Percentiles rank a stretch among this genome's conserved stretches.
phyloP scores from a whole-genome alignment of 495 filamentous ascomycete genomes.

The Penicillium coffeae region DNA sequence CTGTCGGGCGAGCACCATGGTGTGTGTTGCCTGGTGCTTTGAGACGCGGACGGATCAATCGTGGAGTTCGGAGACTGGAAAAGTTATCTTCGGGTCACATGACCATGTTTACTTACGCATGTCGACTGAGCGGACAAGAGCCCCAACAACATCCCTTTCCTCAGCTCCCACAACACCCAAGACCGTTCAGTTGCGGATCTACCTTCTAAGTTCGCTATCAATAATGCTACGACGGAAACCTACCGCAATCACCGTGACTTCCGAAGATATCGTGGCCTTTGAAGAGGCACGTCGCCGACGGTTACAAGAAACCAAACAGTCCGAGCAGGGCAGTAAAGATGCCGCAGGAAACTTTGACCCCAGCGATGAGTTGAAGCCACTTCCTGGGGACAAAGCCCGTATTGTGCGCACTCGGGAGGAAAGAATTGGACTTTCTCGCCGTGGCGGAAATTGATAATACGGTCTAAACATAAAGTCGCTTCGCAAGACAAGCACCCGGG shows the following conservation, averaged over 20 bases:
- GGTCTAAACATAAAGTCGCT: neutral
- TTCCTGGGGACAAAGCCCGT: slow-evolving; percentile 50
- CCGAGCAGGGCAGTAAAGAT: slow-evolving; percentile 15
- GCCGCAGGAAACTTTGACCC: slow-evolving; percentile 43
- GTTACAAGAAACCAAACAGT: slow-evolving; percentile 23
- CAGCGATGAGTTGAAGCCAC: slow-evolving; percentile 55
- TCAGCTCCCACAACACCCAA: neutral
- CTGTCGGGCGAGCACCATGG: slow-evolving; percentile 34
- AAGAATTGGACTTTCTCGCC: slow-evolving; percentile 41
- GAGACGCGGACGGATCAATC: neutral
- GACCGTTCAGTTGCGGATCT: neutral
- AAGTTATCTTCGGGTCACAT: too few relatives aligned
- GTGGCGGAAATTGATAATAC: slow-evolving; percentile 14
- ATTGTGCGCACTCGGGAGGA: slow-evolving; percentile 49
- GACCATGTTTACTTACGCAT: too few relatives aligned
- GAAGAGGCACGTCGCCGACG: slow-evolving; percentile 55
- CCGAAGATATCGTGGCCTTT: slow-evolving; percentile 73
- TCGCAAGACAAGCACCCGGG: neutral
- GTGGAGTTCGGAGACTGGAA: neutral
- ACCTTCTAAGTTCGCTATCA: too few relatives aligned
- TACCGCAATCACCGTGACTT: slow-evolving; percentile 71
- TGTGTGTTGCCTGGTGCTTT: slow-evolving; percentile 13
- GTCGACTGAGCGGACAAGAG: too few relatives aligned
- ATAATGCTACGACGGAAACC: slow-evolving; percentile 83
- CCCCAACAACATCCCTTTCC: too few relatives aligned